Conservation (phyloP, 441 rosid genomes). For the Pelargonium fulgidum region DNA sequence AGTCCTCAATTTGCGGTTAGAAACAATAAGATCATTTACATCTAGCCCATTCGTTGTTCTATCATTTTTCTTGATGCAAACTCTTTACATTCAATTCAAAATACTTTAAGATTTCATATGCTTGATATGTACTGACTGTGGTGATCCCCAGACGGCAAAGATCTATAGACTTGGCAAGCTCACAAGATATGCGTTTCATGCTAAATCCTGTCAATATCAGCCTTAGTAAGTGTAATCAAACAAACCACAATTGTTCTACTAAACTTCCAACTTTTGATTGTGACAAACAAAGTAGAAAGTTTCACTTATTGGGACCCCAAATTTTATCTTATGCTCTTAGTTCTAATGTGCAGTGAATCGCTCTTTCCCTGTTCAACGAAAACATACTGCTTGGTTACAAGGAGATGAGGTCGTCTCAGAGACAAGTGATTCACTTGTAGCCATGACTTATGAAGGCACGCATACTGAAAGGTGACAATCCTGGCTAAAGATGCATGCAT, state of each 20-base stretch:
- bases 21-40: constrained; percentile 19
- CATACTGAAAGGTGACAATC: constrained; percentile 33
- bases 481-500: constrained; percentile 14
- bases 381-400: constrained; percentile 23
- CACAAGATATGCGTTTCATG: constrained; percentile 79
- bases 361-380: constrained; percentile 29
- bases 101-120: constrained; percentile 16
- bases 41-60: constrained; percentile 8
- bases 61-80: constrained; percentile 11
- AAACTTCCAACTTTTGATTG: neutral
- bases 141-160: constrained; percentile 50
- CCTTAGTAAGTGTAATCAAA: constrained; percentile 46
- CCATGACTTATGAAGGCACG: constrained; percentile 32
- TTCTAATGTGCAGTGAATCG: constrained; percentile 41
- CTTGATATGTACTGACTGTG: constrained; percentile 17
- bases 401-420: constrained; percentile 34
- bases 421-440: constrained; percentile 27
- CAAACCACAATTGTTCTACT: neutral
- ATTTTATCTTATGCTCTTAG: constrained; percentile 23
- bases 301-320: constrained; percentile 5
- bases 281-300: neutral
- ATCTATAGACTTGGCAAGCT: constrained; percentile 71
- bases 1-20: constrained; percentile 75
- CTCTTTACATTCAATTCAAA: constrained; percentile 15
- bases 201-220: constrained; percentile 50